phyloP scores from a whole-genome alignment of 2,329 filamentous ascomycete species.

The Fusarium sp. region DNA sequence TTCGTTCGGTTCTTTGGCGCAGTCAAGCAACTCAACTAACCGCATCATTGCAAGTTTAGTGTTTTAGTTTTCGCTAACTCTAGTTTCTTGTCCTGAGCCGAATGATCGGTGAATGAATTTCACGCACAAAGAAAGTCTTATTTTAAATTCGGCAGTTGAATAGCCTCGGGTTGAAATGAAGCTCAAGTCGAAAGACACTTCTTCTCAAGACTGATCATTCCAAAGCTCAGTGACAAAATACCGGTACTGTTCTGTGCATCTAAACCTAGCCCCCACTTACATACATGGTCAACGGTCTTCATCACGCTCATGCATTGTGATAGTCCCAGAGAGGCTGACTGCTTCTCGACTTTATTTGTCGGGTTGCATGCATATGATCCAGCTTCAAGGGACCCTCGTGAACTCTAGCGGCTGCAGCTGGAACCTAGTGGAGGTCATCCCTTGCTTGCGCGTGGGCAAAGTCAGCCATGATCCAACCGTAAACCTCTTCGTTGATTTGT shows the following conservation, averaged over 20 bases:
- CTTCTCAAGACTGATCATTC: not conserved
- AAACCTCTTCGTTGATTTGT: slow-evolving; percentile 13
- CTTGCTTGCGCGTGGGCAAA: slow-evolving; percentile 7
- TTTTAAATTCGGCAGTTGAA: not conserved
- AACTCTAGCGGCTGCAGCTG: slow-evolving; percentile 10
- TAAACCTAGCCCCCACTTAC: slow-evolving; percentile 16
- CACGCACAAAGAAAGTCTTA: slow-evolving; percentile 11
- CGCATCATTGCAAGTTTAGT: slow-evolving; percentile 15
- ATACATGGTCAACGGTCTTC: slow-evolving; percentile 18
- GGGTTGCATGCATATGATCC: slow-evolving; percentile 13
- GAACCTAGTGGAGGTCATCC: slow-evolving; percentile 18
- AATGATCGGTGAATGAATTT: slow-evolving; percentile 31
- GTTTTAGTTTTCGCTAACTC: slow-evolving; percentile 10
- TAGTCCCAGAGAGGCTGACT: slow-evolving; percentile 9
- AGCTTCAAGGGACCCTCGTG: slow-evolving; percentile 27
- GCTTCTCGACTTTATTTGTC: slow-evolving; percentile 2
- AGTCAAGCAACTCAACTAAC: slow-evolving; percentile 22
- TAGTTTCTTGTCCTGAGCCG: slow-evolving; percentile 5
- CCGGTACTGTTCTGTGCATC: not conserved
- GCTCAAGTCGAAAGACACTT: not conserved
- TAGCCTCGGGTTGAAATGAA: not conserved
- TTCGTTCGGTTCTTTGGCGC: slow-evolving; percentile 17
- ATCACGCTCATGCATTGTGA: slow-evolving; percentile 14
- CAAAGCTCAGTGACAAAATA: not conserved
- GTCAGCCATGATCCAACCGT: not conserved